phyloP scores from a whole-genome alignment of 1,284 basidiomycete genomes.

The Trichosporon faecale region DNA sequence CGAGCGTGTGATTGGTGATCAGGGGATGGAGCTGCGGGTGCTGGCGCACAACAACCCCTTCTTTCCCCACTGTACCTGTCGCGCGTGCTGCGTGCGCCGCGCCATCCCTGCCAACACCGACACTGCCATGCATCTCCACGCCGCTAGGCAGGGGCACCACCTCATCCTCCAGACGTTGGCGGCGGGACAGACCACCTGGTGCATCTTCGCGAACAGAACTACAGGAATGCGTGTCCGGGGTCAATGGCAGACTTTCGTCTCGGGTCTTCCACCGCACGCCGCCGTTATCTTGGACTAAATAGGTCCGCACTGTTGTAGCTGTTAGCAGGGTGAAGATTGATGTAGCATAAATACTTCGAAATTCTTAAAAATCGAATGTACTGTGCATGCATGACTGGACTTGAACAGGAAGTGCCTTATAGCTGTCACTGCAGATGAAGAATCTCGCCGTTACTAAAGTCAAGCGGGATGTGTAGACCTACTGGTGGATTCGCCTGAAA shows the following conservation, averaged over 20 bases:
- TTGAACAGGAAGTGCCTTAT: too few relatives aligned
- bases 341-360: too few relatives aligned
- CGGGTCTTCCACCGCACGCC: not conserved
- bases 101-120: not conserved
- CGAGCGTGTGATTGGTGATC: not conserved
- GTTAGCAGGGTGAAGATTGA: too few relatives aligned
- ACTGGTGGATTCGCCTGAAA: too few relatives aligned
- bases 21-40: not conserved
- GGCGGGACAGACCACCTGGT: not conserved
- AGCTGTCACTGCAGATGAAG: too few relatives aligned
- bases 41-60: not conserved
- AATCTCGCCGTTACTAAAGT: too few relatives aligned
- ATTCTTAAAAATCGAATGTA: too few relatives aligned
- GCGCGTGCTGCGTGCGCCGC: not conserved
- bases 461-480: too few relatives aligned
- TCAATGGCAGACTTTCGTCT: not conserved
- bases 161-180: not conserved
- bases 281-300: not conserved
- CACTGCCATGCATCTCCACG: not conserved
- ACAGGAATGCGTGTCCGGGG: not conserved
- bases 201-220: not conserved
- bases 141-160: not conserved
- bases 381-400: too few relatives aligned
- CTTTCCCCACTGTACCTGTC: not conserved
- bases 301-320: too few relatives aligned